phyloP scores from a whole-genome alignment of 2,329 filamentous ascomycete genomes.

The Colletotrichum agaves region DNA sequence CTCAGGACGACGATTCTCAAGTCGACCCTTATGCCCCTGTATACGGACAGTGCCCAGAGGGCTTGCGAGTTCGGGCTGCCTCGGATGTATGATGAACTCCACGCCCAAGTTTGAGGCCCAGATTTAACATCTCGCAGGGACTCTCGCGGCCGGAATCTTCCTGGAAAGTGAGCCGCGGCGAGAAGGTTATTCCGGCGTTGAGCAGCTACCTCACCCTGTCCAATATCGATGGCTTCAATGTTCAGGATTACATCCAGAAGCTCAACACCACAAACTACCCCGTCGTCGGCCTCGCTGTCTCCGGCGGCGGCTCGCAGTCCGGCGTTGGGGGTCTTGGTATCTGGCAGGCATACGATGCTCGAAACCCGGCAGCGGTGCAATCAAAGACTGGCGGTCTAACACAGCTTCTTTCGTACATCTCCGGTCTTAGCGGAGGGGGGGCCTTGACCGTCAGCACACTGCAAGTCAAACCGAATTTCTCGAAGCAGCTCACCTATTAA shows the following conservation, averaged over 20 bases:
- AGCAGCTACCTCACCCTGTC: slow-evolving; percentile 40
- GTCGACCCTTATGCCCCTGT: slow-evolving; percentile 31
- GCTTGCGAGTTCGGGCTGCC: slow-evolving; percentile 13
- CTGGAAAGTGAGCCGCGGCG: slow-evolving; percentile 39
- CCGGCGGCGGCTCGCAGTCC: slow-evolving; percentile 44
- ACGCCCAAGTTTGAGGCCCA: neutral
- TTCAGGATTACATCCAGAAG: slow-evolving; percentile 39
- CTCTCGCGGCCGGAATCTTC: slow-evolving; percentile 40
- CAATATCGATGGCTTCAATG: slow-evolving; percentile 40
- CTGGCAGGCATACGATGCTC: slow-evolving; percentile 44
- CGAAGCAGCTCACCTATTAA: neutral
- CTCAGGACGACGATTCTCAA: neutral
- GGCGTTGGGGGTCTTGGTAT: slow-evolving; percentile 44
- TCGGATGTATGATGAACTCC: neutral
- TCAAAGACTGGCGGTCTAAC: slow-evolving; percentile 42
- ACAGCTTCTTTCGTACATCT: slow-evolving; percentile 43
- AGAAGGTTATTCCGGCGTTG: slow-evolving; percentile 40
- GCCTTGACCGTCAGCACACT: slow-evolving; percentile 42
- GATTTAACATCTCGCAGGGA: slow-evolving; percentile 35
- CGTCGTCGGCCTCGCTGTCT: slow-evolving; percentile 42
- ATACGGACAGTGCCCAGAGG: slow-evolving; percentile 23
- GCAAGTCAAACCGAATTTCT: slow-evolving; percentile 25
- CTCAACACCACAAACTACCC: slow-evolving; percentile 40
- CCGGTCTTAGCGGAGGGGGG: slow-evolving; percentile 43
- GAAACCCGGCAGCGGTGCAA: slow-evolving; percentile 36